Evolutionary conservation across 345 rosid genomes (phyloP), one percentile per base, ranked within the genome.

Genomic region (Brassica juncea): DNA sequence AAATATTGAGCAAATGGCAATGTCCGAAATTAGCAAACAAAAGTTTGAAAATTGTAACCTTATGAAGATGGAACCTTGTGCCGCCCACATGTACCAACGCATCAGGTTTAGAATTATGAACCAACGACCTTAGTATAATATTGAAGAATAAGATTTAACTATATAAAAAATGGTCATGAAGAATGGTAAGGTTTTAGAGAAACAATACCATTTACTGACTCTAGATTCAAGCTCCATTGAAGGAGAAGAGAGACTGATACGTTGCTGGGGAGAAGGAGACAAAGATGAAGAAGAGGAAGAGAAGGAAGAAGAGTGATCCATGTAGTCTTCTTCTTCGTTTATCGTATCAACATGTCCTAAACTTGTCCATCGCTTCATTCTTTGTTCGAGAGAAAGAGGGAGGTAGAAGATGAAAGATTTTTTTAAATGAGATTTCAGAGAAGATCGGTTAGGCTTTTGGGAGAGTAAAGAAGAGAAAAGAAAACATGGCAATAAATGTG

Each of bases 341-440:
- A 94, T 94, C 19, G 98, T 94, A 27, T 90, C 92, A 0, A 89
- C 97, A 6, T 83, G 79, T 27, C 97, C 93, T 62, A 90, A 68
- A 62, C 83, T 87, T 62, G 80, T 80, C 92, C 91, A 88, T 54
- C 80, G 73, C 73, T 79, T 86, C 91, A 87, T 90, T 39, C 15
- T 54, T 6, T 47, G 21, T 14, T 59, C 14, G 25, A 4, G 25
- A 55, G 70, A 49, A 6, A 15, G 58, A 52, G 21, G 9, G 58
- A 52, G 21, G 52, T 30, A 47, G 34, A 52, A 25, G 25, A 73
- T 9, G 31, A 66, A 25, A 68, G 61, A 5, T 5, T 32, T 6
- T 32, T 5, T 32, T 32, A 6, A 32, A 32, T 32, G 37, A 32
- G 37, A 63, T 32, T 25, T 78, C 10, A 8, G 25, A 65, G 72